phyloP scores from a whole-genome alignment of 1,284 basidiomycete species.

The Sporisorium graminicola region DNA sequence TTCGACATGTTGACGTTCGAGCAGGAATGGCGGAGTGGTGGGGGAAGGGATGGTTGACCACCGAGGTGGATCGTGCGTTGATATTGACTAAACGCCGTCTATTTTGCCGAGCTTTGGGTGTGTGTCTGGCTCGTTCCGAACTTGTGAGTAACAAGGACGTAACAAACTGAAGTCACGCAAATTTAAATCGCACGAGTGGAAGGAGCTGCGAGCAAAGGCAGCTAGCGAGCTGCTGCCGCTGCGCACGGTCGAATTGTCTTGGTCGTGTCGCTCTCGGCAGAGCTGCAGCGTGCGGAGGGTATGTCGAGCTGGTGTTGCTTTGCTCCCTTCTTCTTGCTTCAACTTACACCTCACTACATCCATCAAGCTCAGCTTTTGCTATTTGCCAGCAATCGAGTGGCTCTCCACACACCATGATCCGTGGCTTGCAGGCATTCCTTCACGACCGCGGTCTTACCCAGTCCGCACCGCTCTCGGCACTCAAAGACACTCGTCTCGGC shows the following conservation, averaged over 20 bases:
- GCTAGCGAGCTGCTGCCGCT: too few relatives aligned
- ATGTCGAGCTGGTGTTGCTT: background rate
- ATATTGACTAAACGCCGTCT: constrained; percentile 11
- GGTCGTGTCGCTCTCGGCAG: background rate
- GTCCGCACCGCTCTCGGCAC: constrained; percentile 82
- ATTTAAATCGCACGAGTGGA: constrained; percentile 9
- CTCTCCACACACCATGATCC: constrained; percentile 34
- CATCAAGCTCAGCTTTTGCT: background rate
- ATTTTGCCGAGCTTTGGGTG: constrained; percentile 16
- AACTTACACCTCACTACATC: background rate
- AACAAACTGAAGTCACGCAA: background rate
- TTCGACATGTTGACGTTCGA: constrained; percentile 25
- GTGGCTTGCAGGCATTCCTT: constrained; percentile 70
- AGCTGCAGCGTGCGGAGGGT: background rate
- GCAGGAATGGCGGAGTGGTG: background rate
- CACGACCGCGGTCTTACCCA: constrained; percentile 87
- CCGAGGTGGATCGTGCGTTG: constrained; percentile 13
- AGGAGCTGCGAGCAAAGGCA: background rate
- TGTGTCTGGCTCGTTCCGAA: background rate
- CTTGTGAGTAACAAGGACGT: background rate
- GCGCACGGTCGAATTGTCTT: constrained; percentile 11
- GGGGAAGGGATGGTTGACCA: too few relatives aligned
- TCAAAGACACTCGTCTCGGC: constrained; percentile 92
- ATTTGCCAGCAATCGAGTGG: background rate
- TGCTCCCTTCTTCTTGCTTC: constrained; percentile 2